Evolutionary conservation across 768 basidiomycete genomes (phyloP), one percentile per base, ranked within the genome.

Genomic region (Leccinellum albellum): DNA sequence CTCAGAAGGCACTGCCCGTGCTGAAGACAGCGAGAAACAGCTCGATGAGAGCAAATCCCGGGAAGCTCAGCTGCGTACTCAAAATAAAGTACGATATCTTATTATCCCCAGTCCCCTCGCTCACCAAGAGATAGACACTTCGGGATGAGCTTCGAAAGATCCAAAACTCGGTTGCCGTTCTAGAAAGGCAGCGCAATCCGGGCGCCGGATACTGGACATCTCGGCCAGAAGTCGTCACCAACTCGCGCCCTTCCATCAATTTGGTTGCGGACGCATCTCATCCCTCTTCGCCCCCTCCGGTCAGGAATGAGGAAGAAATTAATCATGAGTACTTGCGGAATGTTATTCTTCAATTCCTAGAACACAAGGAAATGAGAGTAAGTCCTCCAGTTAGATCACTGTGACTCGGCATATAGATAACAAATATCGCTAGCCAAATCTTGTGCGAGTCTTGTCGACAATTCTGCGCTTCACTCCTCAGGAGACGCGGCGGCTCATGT

Each of bases 361-460:
- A 99, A 70, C 91, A 98, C 75, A 94, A 96, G 70, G 94, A 98
- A 72, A 98, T 98, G 94, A 82, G 97, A 75, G 94, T 94, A 67
- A 70, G 91, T 76, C 40, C 4, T 44, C 33, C 14, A 52, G 7
- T 20, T n/a, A 37, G 24, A 26, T 23, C 23, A 23, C 14, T 3
- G 17, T 35, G 20, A 35, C 4, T 5, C 2, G 21, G 14, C 44
- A 26, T 50, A 21, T 33, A 40, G 21, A 13, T 61, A 54, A 56
- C 58, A 57, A 14, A 66, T 24, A 12, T 51, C 46, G 20, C 10
- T 57, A 94, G 89, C 91, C 94, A 0, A 91, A 94, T 64, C 84
- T 99, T 31, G 85, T 98, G 26, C 83, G 88, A 54, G 95, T 99
- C 3, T 70, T 98, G 44, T 94, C 94, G 1, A 94, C 93, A 37